Conservation (phyloP, 768 basidiomycete species). For the Cystofilobasidium macerans region DNA sequence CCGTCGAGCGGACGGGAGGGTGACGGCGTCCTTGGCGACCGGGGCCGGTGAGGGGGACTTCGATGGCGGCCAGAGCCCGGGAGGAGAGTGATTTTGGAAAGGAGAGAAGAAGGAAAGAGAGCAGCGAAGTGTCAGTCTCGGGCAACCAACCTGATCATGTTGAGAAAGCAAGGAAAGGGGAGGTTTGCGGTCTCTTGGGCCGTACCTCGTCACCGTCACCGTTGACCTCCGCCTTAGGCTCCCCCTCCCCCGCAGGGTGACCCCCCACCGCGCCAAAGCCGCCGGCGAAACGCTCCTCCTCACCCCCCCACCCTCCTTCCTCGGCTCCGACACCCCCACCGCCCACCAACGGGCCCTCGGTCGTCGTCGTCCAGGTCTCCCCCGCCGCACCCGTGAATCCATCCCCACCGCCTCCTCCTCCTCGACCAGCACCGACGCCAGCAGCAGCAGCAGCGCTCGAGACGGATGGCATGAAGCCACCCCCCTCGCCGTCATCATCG, state of each 20-base stretch:
- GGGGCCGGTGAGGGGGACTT: not conserved
- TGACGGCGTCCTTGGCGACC: constrained; percentile 15
- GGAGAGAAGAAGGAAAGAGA: no score
- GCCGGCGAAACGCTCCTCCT: not conserved
- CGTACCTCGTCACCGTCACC: no score
- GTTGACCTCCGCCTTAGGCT: no score
- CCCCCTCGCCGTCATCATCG: not conserved
- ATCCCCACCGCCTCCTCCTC: constrained; percentile 14
- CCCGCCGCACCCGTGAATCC: no score
- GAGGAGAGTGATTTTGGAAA: not conserved
- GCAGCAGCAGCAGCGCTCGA: no score
- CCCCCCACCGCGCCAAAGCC: no score
- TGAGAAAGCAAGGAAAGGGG: no score
- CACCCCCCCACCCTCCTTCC: constrained; percentile 2
- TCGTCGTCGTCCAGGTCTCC: no score
- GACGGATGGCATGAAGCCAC: not conserved
- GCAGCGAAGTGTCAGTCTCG: no score
- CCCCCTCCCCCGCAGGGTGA: not conserved
- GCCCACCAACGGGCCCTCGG: no score
- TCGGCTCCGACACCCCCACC: not conserved
- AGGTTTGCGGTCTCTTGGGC: no score
- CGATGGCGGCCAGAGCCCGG: not conserved
- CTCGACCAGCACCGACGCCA: not conserved
- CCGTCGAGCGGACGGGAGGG: not conserved
- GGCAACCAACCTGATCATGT: no score